A percentile compares a stretch with the other conserved stretches of the same genome.
phyloP scores from a whole-genome alignment of 768 basidiomycete species.

The Boletus subcaerulescens region DNA sequence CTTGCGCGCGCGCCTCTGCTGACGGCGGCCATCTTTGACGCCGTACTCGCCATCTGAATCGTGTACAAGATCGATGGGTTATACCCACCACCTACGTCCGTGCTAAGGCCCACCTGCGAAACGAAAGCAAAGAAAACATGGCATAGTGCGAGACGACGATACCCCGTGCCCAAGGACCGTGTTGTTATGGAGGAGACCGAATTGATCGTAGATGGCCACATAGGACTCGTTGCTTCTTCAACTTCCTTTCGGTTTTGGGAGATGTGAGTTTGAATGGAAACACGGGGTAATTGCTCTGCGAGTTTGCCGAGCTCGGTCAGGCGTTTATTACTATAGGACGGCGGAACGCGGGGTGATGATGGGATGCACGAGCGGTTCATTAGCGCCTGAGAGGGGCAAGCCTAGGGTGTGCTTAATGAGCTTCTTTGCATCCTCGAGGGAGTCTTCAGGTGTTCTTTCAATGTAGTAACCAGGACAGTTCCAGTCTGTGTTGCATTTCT shows the following conservation, averaged over 20 bases:
- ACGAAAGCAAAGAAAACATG: too few relatives aligned
- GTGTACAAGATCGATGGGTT: slow-evolving; percentile 73
- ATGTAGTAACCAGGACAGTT: slow-evolving; percentile 65
- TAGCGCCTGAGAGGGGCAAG: slow-evolving; percentile 35
- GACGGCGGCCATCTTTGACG: slow-evolving; percentile 65
- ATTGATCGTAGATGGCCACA: slow-evolving; percentile 74
- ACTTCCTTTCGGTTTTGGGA: slow-evolving; percentile 79
- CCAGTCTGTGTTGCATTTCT: slow-evolving; percentile 43
- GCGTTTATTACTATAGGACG: slow-evolving; percentile 65
- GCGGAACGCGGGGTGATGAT: slow-evolving; percentile 93
- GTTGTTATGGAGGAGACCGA: slow-evolving; percentile 65
- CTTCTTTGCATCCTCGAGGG: slow-evolving; percentile 56
- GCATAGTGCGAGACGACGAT: not conserved
- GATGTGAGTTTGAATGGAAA: slow-evolving; percentile 89
- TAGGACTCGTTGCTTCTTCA: slow-evolving; percentile 62
- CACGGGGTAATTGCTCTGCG: slow-evolving; percentile 49
- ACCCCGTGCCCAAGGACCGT: slow-evolving; percentile 88
- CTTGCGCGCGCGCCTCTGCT: not conserved
- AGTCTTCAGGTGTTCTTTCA: slow-evolving; percentile 51
- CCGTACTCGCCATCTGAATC: slow-evolving; percentile 71
- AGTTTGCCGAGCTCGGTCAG: slow-evolving; percentile 57
- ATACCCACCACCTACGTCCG: slow-evolving; percentile 86
- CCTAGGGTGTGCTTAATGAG: slow-evolving; percentile 67
- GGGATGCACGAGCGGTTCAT: slow-evolving; percentile 71
- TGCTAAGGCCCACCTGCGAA: slow-evolving; percentile 83